Percentiles rank a stretch among this genome's conserved stretches.
phyloP scores from a whole-genome alignment of 306 rosid species.

The Quercus parvula region DNA sequence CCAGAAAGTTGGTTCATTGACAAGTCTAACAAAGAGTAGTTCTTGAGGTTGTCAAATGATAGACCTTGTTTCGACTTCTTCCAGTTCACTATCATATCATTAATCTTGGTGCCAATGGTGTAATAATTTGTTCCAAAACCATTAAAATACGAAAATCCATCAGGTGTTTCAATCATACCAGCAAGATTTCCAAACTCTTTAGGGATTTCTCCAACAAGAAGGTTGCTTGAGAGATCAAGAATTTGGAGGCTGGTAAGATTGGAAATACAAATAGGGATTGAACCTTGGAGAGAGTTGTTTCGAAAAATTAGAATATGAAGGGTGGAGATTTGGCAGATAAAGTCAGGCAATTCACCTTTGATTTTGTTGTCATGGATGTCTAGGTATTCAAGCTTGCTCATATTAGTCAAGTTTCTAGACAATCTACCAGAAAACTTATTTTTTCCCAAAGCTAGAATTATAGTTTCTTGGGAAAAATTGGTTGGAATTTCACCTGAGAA shows the following conservation, averaged over 20 bases:
- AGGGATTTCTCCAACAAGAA: too few species aligned
- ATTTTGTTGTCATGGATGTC: too few species aligned
- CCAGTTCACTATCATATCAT: conserved; percentile 30
- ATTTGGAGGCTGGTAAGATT: too few species aligned
- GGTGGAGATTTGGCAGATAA: background rate
- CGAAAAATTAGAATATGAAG: background rate
- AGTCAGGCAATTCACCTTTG: too few species aligned
- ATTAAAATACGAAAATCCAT: background rate
- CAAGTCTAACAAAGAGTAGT: too few species aligned
- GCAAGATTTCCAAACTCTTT: too few species aligned
- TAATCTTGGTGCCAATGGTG: background rate
- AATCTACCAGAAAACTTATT: conserved; percentile 7
- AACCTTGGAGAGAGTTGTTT: too few species aligned
- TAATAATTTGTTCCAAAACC: background rate
- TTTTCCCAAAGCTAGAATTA: background rate
- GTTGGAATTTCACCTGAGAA: conserved; percentile 29
- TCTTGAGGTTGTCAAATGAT: too few species aligned
- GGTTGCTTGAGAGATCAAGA: too few species aligned
- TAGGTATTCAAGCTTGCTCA: too few species aligned
- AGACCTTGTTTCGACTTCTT: conserved; percentile 7
- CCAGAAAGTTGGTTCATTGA: conserved; percentile 14
- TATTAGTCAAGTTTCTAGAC: conserved; percentile 19
- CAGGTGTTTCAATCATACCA: conserved; percentile 9
- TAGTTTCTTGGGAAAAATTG: conserved; percentile 17
- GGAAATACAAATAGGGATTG: too few species aligned